Base-by-base conservation (phyloP, 306 rosid genomes). In the Lagenaria siceraria region DNA sequence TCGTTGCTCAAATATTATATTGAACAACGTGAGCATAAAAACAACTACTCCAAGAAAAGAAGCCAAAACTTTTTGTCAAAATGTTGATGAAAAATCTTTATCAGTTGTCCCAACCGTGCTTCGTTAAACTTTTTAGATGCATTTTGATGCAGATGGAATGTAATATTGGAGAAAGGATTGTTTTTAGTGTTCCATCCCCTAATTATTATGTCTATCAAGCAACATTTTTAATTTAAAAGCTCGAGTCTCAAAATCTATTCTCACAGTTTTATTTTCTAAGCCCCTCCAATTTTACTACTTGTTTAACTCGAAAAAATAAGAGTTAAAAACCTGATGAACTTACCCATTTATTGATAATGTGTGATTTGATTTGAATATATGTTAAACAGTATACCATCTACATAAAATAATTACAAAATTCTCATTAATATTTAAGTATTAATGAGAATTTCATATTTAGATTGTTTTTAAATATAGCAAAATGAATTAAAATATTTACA, bases 1-100 rank as follows among this genome's bases (percentile, higher is more conserved):
- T 24, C 84, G 86, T 0, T 87, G 87, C 83, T 43, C 36, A 17
- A 61, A 82, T 53, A 80, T 84, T 71, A 27, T 54, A 1, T 3
- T 88, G 72, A 56, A 84, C 0, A 0, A 12, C 0, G 43, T 85
- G 21, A 18, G 62, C 43, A 88, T 86, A 72, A 78, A 29, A 0
- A 48, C 81, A 2, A 4, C 51, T 9, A 46, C 3, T 27, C 11
- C 27, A 1, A 80, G 75, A 22, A 31, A 76, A 13, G 3, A 51
- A 7, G 36, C 74, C 7, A 7, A 5, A 31, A 81, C 83, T 2
- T 12, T 69, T 0, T 88, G 92, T 56, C 13, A 6, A 12, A 81
- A 80, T 55, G 88, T 27, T 19, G 60, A 73, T 0, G 89, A 89
- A 15, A 71, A 0, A 18, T 15, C 77, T 14, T 35, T 29, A 10